A percentile compares a stretch with the other conserved stretches of the same genome.
These are phyloP conservation scores for Adiantum capillusveneris DNA, from an alignment of 75 land plant genomes.

Conservation along the genomic window DNA sequence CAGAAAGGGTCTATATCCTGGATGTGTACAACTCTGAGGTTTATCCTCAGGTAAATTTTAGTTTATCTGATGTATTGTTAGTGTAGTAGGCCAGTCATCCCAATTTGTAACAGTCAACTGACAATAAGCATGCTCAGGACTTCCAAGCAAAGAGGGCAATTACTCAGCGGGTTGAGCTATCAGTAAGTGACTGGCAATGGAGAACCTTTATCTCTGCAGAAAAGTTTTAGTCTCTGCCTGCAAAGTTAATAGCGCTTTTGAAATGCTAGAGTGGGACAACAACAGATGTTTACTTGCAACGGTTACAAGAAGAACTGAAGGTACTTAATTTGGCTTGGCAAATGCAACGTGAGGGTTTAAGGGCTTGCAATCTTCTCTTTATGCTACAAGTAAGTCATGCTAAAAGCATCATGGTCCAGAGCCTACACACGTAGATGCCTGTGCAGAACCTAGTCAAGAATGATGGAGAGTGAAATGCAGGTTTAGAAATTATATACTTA, in stretches of 20 bases:
- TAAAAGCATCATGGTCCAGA: too few relatives aligned
- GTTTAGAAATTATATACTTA: too few relatives aligned
- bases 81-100: too few relatives aligned
- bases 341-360: too few relatives aligned
- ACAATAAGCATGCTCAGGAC: constrained; percentile 39
- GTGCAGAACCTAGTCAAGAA: too few relatives aligned
- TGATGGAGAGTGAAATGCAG: too few relatives aligned
- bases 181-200: constrained; percentile 25
- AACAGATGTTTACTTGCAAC: constrained; percentile 58
- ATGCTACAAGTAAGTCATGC: too few relatives aligned
- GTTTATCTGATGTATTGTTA: too few relatives aligned
- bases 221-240: not conserved
- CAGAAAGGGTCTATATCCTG: constrained; percentile 90
- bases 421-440: too few relatives aligned
- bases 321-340: too few relatives aligned
- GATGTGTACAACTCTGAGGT: constrained; percentile 87
- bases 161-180: constrained; percentile 57
- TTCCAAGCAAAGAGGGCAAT: constrained; percentile 56
- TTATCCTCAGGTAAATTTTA: constrained; percentile 70
- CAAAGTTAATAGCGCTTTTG: not conserved
- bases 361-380: too few relatives aligned
- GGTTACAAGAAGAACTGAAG: constrained; percentile 69
- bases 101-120: not conserved
- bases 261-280: constrained; percentile 60
- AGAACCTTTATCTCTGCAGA: not conserved